A percentile compares a stretch with the other conserved stretches of the same genome.
These are phyloP conservation scores for Aspergillus bridgeri DNA, from an alignment of 495 filamentous ascomycete species.

Conservation along the genomic window DNA sequence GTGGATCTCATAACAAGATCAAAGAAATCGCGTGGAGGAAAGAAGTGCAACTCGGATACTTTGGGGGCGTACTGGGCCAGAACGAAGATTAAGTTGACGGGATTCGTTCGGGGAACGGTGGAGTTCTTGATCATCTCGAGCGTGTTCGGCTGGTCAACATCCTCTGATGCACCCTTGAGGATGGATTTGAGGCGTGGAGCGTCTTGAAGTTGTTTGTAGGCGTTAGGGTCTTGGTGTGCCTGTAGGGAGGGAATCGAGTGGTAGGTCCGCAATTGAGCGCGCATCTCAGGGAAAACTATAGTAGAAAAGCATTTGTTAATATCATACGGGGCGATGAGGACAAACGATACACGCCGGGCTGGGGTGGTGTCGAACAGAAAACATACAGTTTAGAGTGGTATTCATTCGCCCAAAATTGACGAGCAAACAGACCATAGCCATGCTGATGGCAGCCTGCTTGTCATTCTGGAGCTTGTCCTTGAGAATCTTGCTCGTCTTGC, in stretches of 20 bases:
- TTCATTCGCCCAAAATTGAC: constrained; percentile 99
- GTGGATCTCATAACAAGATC: constrained; percentile 90
- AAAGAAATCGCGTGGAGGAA: constrained; percentile 82
- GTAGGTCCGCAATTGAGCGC: constrained; percentile 94
- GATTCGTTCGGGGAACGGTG: constrained; percentile 80
- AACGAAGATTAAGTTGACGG: constrained; percentile 95
- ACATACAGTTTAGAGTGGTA: constrained; percentile 92
- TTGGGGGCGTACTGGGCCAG: constrained; percentile 87
- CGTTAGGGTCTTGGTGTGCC: constrained; percentile 88
- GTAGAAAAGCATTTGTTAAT: constrained; percentile 29
- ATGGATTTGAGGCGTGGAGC: constrained; percentile 95
- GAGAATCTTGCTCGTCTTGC: constrained; percentile 97
- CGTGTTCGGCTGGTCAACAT: constrained; percentile 79
- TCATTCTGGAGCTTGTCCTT: constrained; percentile 95
- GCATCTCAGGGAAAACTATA: constrained; percentile 98
- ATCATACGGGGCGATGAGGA: neutral
- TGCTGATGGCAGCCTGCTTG: constrained; percentile 84
- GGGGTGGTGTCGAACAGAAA: constrained; percentile 3
- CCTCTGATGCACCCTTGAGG: constrained; percentile 93
- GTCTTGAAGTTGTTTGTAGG: constrained; percentile 97
- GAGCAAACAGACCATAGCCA: constrained; percentile 98
- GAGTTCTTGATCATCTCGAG: constrained; percentile 73
- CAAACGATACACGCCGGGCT: neutral
- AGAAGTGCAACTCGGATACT: constrained; percentile 90
- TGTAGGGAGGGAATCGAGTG: constrained; percentile 96